Evolutionary conservation across 768 basidiomycete species (phyloP).

Genomic region (Mycena albidolilacea): DNA sequence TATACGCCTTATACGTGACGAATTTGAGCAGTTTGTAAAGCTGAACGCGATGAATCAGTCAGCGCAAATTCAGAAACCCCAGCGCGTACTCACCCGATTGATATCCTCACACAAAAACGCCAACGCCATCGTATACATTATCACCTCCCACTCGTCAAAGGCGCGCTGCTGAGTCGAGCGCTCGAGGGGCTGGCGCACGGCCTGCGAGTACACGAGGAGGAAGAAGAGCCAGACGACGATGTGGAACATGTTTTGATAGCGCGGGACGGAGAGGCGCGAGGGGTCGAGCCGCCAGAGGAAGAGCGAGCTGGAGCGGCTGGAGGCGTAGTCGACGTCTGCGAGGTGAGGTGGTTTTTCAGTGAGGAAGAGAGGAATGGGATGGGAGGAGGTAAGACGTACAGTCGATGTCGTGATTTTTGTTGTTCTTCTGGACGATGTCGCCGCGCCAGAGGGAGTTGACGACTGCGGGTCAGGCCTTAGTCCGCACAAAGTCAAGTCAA

Average conservation of each 20-base stretch:
- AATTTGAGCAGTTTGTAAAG: constrained; percentile 80
- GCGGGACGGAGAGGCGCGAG: constrained; percentile 84
- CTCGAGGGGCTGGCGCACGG: constrained; percentile 86
- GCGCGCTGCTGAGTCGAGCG: constrained; percentile 64
- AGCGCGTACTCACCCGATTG: constrained; percentile 61
- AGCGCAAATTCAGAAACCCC: background rate
- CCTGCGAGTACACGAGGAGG: constrained; percentile 86
- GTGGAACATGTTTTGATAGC: constrained; percentile 90
- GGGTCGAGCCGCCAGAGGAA: constrained; percentile 86
- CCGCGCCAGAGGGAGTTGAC: constrained; percentile 89
- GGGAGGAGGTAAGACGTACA: constrained; percentile 56
- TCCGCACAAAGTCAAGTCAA: background rate
- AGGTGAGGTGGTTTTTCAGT: background rate
- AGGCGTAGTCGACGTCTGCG: constrained; percentile 78
- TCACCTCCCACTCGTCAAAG: constrained; percentile 87
- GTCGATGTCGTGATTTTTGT: constrained; percentile 82
- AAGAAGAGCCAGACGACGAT: constrained; percentile 85
- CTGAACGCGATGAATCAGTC: constrained; percentile 51
- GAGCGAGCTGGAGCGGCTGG: constrained; percentile 59
- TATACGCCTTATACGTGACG: constrained; percentile 85
- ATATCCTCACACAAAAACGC: constrained; percentile 85
- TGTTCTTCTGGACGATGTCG: constrained; percentile 83
- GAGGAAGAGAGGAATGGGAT: background rate
- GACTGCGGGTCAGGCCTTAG: constrained; percentile 59
- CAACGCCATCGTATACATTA: constrained; percentile 84